These are phyloP conservation scores for Bruguiera parviflora DNA, from an alignment of 345 rosid genomes.

Conservation along the genomic window DNA sequence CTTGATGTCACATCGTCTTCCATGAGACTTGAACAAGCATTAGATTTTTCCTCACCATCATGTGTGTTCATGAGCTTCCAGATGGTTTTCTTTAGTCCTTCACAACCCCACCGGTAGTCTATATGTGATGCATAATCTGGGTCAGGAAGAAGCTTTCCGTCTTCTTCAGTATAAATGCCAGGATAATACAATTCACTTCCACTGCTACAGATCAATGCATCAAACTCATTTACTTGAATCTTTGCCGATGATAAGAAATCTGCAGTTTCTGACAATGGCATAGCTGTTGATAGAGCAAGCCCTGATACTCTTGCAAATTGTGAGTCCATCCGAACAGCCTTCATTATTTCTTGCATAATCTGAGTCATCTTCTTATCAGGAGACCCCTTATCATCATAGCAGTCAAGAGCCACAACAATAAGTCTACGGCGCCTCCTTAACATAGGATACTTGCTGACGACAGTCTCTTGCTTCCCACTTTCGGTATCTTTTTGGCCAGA, in stretches of 20 bases:
- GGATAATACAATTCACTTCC: conserved; percentile 94
- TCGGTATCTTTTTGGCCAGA: conserved; percentile 40
- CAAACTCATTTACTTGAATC: conserved; percentile 73
- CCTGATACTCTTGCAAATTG: conserved; percentile 62
- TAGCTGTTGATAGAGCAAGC: conserved; percentile 74
- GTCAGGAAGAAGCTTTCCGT: conserved; percentile 72
- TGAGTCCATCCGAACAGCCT: conserved; percentile 60
- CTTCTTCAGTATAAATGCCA: conserved; percentile 51
- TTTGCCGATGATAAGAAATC: conserved; percentile 56
- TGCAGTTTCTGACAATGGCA: conserved; percentile 62
- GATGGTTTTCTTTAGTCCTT: conserved; percentile 84
- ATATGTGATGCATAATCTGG: conserved; percentile 85
- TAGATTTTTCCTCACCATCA: conserved; percentile 46
- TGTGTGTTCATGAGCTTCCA: conserved; percentile 74
- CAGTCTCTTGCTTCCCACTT: conserved; percentile 47
- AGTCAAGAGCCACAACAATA: conserved; percentile 72
- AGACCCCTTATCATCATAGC: conserved; percentile 58
- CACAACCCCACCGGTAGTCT: conserved; percentile 85
- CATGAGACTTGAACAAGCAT: conserved; percentile 40
- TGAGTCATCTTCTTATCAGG: conserved; percentile 62
- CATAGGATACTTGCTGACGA: conserved; percentile 63
- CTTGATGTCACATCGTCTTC: conserved; percentile 61
- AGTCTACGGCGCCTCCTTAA: conserved; percentile 70
- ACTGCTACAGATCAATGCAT: conserved; percentile 86
- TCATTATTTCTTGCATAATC: conserved; percentile 56